Percentiles rank a stretch among this genome's conserved stretches.
phyloP scores from a whole-genome alignment of 192 early-diverging fungal species.

The Linnemannia elongata region DNA sequence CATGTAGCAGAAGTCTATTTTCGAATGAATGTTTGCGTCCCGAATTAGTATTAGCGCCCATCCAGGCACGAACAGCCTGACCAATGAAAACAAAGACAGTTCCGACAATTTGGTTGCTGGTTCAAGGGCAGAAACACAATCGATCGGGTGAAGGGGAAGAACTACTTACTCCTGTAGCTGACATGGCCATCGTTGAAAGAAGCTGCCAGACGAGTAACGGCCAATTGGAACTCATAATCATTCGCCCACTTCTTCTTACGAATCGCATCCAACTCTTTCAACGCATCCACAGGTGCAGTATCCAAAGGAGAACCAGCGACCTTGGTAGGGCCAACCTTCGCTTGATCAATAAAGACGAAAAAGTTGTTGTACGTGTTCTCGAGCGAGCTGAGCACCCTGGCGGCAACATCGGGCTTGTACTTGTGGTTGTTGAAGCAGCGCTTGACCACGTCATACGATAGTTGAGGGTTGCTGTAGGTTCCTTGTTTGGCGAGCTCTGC shows the following conservation, averaged over 20 bases:
- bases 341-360: conserved; percentile 38
- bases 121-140: neutral
- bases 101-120: neutral
- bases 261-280: conserved; percentile 30
- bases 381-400: conserved; percentile 16
- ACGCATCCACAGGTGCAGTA: conserved; percentile 17
- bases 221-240: conserved; percentile 48
- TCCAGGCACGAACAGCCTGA: neutral
- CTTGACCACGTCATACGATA: conserved; percentile 23
- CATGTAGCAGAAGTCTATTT: conserved; percentile 33
- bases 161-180: conserved; percentile 19
- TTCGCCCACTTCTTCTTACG: conserved; percentile 26
- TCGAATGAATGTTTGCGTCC: neutral
- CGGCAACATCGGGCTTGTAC: conserved; percentile 24
- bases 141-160: neutral
- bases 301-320: conserved; percentile 5
- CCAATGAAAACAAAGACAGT: neutral
- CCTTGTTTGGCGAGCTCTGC: conserved; percentile 17
- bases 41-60: neutral
- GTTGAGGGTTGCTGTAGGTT: no score
- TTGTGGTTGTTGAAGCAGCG: conserved; percentile 25
- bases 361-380: conserved; percentile 36
- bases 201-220: conserved; percentile 9
- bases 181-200: conserved; percentile 46
- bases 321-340: conserved; percentile 10